Percentiles rank a stretch among this genome's conserved stretches.
These are phyloP conservation scores for Juglanconis oblonga DNA, from an alignment of 2,329 filamentous ascomycete genomes.

Conservation along the genomic window DNA sequence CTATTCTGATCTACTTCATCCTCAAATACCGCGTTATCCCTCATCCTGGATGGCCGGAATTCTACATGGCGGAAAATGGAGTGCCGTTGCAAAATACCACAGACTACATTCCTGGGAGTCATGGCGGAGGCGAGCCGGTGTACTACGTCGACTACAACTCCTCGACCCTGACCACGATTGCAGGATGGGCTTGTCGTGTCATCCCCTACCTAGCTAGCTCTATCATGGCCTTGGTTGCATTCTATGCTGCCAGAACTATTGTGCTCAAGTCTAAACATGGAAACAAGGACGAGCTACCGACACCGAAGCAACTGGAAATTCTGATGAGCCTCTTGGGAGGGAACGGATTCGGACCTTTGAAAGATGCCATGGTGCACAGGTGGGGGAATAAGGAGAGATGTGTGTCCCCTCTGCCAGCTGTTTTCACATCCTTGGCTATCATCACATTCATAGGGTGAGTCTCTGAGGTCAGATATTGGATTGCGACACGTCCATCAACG, in stretches of 20 bases:
- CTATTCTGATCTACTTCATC: neutral
- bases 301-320: neutral
- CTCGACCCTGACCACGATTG: neutral
- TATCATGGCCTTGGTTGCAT: conserved; percentile 1
- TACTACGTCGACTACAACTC: neutral
- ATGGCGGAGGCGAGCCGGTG: neutral
- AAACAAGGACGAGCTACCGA: neutral
- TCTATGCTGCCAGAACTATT: neutral
- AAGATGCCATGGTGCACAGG: neutral
- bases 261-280: neutral
- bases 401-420: neutral
- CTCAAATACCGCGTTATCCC: neutral
- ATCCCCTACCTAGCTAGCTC: neutral
- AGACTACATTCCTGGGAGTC: neutral
- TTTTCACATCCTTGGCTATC: neutral
- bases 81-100: neutral
- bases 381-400: neutral
- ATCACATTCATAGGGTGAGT: neutral
- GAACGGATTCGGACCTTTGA: neutral
- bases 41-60: neutral
- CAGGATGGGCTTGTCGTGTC: neutral
- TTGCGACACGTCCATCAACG: too few species aligned
- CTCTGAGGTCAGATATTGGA: neutral
- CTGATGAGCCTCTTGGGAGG: neutral
- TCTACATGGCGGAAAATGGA: neutral